Conservation (phyloP, 495 filamentous ascomycete species). For the Trichoderma virens region DNA sequence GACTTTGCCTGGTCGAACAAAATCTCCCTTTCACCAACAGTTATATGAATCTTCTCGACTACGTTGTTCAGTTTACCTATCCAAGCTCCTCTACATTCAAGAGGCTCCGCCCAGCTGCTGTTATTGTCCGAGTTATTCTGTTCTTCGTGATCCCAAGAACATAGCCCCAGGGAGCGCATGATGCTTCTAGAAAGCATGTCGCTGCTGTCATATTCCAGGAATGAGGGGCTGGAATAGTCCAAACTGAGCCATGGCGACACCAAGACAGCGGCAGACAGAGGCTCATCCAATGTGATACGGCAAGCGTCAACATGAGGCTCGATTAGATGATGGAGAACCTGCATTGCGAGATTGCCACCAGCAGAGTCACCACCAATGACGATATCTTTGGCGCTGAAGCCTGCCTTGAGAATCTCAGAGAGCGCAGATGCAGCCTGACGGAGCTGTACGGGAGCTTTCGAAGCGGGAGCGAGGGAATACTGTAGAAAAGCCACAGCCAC, state of each 20-base stretch:
- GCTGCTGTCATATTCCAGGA: neutral
- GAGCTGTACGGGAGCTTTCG: constrained; percentile 22
- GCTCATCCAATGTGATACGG: constrained; percentile 12
- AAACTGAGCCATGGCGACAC: constrained; percentile 22
- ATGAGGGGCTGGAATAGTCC: neutral
- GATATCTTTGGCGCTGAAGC: constrained; percentile 18
- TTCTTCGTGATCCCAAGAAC: no score
- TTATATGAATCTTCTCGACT: neutral
- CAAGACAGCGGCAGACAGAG: constrained; percentile 21
- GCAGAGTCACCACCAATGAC: constrained; percentile 28
- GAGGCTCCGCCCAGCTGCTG: neutral
- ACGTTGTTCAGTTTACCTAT: neutral
- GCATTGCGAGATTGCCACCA: constrained; percentile 23
- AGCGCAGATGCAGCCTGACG: constrained; percentile 23
- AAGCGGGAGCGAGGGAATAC: constrained; percentile 24
- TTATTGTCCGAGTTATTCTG: neutral
- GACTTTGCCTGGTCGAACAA: neutral
- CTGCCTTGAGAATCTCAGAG: constrained; percentile 16
- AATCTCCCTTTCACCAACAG: neutral
- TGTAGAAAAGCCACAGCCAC: constrained; percentile 27
- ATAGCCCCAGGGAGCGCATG: neutral
- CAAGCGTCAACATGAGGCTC: constrained; percentile 19
- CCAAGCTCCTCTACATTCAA: neutral
- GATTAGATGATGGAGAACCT: constrained; percentile 22
- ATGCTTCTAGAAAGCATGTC: neutral